Percentiles rank a stretch among this genome's conserved stretches.
Evolutionary conservation across 805 yeast species (phyloP).

Genomic region (Saccharomycopsis oosterbeekiorum): DNA sequence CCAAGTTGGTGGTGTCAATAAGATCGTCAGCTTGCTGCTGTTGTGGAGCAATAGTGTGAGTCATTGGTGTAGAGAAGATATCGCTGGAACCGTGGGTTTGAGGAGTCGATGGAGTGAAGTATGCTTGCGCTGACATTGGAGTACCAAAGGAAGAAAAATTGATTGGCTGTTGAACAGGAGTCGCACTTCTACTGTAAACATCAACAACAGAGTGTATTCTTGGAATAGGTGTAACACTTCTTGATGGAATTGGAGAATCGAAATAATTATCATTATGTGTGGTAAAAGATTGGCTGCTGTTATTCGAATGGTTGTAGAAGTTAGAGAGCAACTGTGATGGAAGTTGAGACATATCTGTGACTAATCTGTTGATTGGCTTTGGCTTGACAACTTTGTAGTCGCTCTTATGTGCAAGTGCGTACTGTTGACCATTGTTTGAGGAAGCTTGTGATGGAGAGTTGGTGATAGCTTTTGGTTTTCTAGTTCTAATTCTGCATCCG

Average conservation of each 20-base stretch:
- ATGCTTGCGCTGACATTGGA: conserved; percentile 3
- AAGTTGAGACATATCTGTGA: not conserved
- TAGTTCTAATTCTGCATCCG: conserved; percentile 19
- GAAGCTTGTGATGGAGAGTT: not conserved
- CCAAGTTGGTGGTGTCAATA: conserved; percentile 8
- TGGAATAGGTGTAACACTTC: conserved; percentile 8
- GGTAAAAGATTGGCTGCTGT: not conserved
- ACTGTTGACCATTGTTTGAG: not conserved
- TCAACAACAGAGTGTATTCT: not conserved
- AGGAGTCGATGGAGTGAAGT: conserved; percentile 14
- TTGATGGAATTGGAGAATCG: conserved; percentile 10
- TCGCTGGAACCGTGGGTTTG: conserved; percentile 6
- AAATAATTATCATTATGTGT: not conserved
- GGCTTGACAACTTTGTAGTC: conserved; percentile 1
- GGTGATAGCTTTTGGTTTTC: conserved; percentile 14
- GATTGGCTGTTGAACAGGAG: conserved; percentile 11
- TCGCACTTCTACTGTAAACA: conserved; percentile 10
- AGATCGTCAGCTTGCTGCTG: not conserved
- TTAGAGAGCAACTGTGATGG: not conserved
- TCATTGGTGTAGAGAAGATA: conserved; percentile 12
- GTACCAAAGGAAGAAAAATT: conserved; percentile 1
- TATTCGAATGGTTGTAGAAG: not conserved
- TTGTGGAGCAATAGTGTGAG: conserved; percentile 3
- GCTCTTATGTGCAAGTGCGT: not conserved
- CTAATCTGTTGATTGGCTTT: not conserved